These are phyloP conservation scores for Geosiphon pyriformis DNA, from an alignment of 192 early-diverging fungal genomes.

Conservation along the genomic window DNA sequence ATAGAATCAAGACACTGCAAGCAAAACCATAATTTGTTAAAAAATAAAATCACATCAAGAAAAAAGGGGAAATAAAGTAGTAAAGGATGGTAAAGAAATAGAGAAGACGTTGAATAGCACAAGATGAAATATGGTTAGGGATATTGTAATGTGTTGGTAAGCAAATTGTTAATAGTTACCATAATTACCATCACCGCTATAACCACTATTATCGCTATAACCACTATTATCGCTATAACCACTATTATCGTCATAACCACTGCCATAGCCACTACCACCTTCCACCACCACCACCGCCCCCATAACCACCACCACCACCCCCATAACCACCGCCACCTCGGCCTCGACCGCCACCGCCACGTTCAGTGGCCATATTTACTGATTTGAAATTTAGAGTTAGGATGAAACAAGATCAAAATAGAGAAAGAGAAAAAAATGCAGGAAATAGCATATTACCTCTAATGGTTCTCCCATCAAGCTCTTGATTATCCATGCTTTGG, in stretches of 20 bases:
- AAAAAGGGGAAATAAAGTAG: too few relatives aligned
- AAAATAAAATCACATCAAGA: too few relatives aligned
- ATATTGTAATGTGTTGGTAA: too few relatives aligned
- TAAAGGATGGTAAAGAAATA: too few relatives aligned
- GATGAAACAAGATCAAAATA: background rate
- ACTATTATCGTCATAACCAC: slow-evolving; percentile 26
- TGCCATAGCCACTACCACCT: slow-evolving; percentile 23
- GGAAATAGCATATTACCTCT: slow-evolving; percentile 33
- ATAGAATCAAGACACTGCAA: too few relatives aligned
- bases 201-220: background rate
- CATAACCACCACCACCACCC: slow-evolving; percentile 33
- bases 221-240: background rate
- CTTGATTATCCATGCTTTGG: slow-evolving; percentile 50
- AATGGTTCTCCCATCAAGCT: slow-evolving; percentile 71
- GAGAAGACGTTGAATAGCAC: too few relatives aligned
- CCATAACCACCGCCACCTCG: slow-evolving; percentile 28
- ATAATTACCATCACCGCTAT: background rate
- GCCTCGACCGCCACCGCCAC: slow-evolving; percentile 24
- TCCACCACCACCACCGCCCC: slow-evolving; percentile 25
- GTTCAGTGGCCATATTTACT: slow-evolving; percentile 39
- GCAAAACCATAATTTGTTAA: too few relatives aligned
- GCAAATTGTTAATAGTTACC: background rate
- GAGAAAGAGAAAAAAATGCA: background rate
- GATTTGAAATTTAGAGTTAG: background rate
- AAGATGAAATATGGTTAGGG: too few relatives aligned